A percentile compares a stretch with the other conserved stretches of the same genome.
Conservation (phyloP, 306 rosid species). For the Cercis canadensis region DNA sequence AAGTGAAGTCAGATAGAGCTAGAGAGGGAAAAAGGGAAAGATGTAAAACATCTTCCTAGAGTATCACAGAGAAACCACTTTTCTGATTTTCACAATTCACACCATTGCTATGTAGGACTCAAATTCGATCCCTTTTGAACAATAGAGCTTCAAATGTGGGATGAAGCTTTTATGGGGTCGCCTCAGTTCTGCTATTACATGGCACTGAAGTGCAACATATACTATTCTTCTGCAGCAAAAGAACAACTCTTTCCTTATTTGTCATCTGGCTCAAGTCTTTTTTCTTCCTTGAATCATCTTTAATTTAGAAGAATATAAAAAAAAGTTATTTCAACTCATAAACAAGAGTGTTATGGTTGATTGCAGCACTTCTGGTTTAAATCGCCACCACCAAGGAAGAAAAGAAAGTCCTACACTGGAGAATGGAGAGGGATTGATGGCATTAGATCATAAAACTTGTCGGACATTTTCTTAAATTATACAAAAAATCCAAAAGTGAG, state of each 20-base stretch:
- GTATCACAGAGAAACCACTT: slow-evolving; percentile 20
- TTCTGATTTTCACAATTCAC: slow-evolving; percentile 17
- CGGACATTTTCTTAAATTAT: background rate
- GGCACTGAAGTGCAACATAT: background rate
- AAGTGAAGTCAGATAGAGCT: slow-evolving; percentile 28
- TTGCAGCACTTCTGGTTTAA: slow-evolving; percentile 30
- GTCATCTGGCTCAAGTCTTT: slow-evolving; percentile 20
- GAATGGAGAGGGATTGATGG: background rate
- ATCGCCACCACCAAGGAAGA: background rate
- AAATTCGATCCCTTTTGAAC: slow-evolving; percentile 4
- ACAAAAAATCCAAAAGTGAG: background rate
- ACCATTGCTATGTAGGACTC: slow-evolving; percentile 7
- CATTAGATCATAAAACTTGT: too few species aligned
- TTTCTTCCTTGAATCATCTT: slow-evolving; percentile 26
- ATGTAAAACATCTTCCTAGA: background rate
- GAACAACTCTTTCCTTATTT: slow-evolving; percentile 1
- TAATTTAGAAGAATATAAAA: background rate
- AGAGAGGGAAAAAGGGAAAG: background rate
- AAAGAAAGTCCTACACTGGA: background rate
- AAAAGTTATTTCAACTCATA: background rate
- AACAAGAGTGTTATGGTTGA: slow-evolving; percentile 30
- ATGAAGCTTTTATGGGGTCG: slow-evolving; percentile 21
- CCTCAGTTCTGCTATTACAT: slow-evolving; percentile 1
- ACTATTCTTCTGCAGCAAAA: slow-evolving; percentile 36
- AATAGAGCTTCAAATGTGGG: background rate